Conservation (phyloP, 345 rosid genomes). For the Lumnitzera littorea region DNA sequence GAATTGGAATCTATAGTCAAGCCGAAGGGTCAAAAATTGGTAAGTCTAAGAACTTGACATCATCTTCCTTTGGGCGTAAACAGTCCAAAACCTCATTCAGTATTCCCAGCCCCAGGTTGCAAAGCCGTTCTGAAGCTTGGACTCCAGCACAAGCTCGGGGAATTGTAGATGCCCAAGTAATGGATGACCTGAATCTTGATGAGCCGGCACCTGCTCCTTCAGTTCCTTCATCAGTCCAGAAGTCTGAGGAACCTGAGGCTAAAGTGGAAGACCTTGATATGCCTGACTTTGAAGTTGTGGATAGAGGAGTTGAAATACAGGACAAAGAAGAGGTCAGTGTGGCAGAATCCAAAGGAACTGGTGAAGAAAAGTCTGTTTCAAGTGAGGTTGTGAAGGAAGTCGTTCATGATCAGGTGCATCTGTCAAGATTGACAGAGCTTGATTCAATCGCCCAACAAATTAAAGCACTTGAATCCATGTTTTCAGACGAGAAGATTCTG, state of each 20-base stretch:
- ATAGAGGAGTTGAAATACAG: conserved; percentile 82
- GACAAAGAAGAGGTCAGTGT: conserved; percentile 27
- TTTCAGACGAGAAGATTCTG: conserved; percentile 37
- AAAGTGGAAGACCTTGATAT: conserved; percentile 55
- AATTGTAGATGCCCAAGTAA: conserved; percentile 51
- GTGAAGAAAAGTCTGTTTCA: conserved; percentile 32
- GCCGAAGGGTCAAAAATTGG: conserved; percentile 40
- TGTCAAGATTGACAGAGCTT: conserved; percentile 59
- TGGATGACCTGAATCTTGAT: conserved; percentile 84
- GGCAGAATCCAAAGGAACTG: conserved; percentile 38
- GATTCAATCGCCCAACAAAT: conserved; percentile 88
- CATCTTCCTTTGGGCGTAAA: conserved; percentile 56
- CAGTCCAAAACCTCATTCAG: conserved; percentile 86
- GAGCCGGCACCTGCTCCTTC: conserved; percentile 48
- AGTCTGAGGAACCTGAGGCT: conserved; percentile 32
- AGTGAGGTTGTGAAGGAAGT: conserved; percentile 69
- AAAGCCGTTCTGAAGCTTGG: conserved; percentile 59
- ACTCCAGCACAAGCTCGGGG: conserved; percentile 37
- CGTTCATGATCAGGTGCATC: conserved; percentile 53
- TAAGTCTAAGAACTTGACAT: conserved; percentile 28
- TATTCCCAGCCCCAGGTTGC: conserved; percentile 74
- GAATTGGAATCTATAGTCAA: conserved; percentile 68
- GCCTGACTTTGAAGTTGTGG: conserved; percentile 80
- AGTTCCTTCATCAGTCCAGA: conserved; percentile 14
- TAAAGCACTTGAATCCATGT: conserved; percentile 86